Base-by-base conservation (phyloP, 768 basidiomycete species). In the Kwoniella mangroviensis region DNA sequence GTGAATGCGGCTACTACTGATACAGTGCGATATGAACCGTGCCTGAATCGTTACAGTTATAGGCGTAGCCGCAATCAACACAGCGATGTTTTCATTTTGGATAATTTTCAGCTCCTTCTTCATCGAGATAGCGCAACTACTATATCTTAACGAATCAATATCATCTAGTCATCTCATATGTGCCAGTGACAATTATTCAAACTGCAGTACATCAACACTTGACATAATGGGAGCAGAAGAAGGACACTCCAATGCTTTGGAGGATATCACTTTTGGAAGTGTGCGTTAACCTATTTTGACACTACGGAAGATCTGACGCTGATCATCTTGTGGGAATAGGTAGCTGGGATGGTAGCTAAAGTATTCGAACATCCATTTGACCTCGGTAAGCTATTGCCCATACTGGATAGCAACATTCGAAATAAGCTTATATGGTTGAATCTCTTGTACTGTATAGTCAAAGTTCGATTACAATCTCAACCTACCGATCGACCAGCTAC, bases 391-490 rank as follows among this genome's bases (percentile, higher is more conserved):
- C 34, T 15, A 28, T 0, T 10, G 1, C 34, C 13, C 15, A 4
- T 7, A 2, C n/a, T 21, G 7, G 34, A 34, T 1, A 1, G 1
- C 34, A 34, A 34, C 34, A 1, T 34, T 34, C 0, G 34, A 34
- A 34, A 34, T 34, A 34, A 34, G 34, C 34, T 34, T 34, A 34
- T 34, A 34, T 34, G 34, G 34, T 45, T 69, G 12, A 21, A n/a
- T 6, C 10, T 19, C 9, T 56, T 19, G 55, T 21, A 42, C 24
- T 12, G 43, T 28, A 22, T 63, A 83, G 83, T 93, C 66, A 98
- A 97, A 85, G 95, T 97, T 68, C 88, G 95, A 59, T 86, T 98
- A 53, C 96, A 98, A 83, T 88, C 92, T 1, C 96, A 98, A 78
- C 90, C 95, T 13, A 86, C 95, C 64, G 89, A 91, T 70, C 84